Evolutionary conservation across 2,329 filamentous ascomycete genomes (phyloP), one percentile per base, ranked within the genome.

Genomic region (Setomelanomma holmii): DNA sequence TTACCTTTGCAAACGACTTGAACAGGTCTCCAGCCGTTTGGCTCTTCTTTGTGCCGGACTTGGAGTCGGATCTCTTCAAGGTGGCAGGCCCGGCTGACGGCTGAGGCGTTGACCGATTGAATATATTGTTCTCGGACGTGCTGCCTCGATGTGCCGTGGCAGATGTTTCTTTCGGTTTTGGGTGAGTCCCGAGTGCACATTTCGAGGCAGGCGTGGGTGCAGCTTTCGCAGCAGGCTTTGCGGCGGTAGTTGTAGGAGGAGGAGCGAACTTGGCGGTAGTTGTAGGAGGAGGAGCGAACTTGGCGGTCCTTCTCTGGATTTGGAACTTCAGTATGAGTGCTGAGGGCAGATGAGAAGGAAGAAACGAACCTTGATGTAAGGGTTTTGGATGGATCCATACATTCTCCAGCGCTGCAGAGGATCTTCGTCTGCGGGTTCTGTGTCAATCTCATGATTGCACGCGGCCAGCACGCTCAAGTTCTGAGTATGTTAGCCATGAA

Each of bases 301-400:
- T 60, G 73, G 78, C 55, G 72, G 78, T 61, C 69, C 74, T 45
- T 66, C 83, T 76, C 80, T 83, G 52, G n/a, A 34, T 53, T 19
- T 22, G 16, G 10, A 8, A 27, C 4, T 34, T 73, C 38, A 72
- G 63, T 43, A 20, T 40, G 12, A 34, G 3, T n/a, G 21, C 11
- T 14, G n/a, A n/a, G n/a, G n/a, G n/a, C n/a, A n/a, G n/a, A n/a
- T n/a, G n/a, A n/a, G n/a, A n/a, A n/a, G n/a, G 5, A 19, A 22
- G 14, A 7, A 19, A 12, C 60, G 36, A 73, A 80, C 81, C 76
- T 82, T 86, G 49, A 89, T 86, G 61, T 88, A 78, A 3, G 85
- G 81, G 64, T 96, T 96, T 45, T 83, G 79, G 53, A 96, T 93
- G 45, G 86, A 85, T 5, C 91, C 90, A 67, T 90, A 93, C 27